Evolutionary conservation across 345 rosid species (phyloP).

Genomic region (Geranium rotundifolium): DNA sequence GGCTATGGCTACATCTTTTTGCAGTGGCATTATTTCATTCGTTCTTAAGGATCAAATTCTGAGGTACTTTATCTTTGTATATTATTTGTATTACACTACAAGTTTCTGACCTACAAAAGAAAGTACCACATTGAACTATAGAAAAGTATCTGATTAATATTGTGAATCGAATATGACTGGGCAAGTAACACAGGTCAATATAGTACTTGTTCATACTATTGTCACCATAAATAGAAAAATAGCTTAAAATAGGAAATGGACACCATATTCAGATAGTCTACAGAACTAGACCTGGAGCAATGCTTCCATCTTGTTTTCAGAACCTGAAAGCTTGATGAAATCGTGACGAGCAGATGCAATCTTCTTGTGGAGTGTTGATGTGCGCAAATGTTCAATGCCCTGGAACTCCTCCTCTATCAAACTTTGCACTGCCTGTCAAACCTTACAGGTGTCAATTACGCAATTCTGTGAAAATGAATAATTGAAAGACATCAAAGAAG

Average conservation of each 20-base stretch:
- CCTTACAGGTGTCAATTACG: slow-evolving; percentile 2
- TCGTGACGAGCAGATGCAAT: slow-evolving; percentile 88
- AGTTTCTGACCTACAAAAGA: not conserved
- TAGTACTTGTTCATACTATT: not conserved
- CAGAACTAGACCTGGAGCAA: slow-evolving; percentile 54
- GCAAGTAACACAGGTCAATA: no score
- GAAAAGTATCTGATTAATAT: no score
- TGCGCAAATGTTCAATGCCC: slow-evolving; percentile 79
- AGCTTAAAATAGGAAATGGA: not conserved
- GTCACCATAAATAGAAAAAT: not conserved
- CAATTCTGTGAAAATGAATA: not conserved
- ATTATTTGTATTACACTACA: not conserved
- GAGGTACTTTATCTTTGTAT: not conserved
- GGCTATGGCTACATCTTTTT: not conserved
- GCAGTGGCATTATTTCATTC: not conserved
- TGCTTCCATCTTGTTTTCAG: slow-evolving; percentile 90
- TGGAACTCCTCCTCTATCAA: slow-evolving; percentile 83
- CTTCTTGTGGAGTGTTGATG: slow-evolving; percentile 85
- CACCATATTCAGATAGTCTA: not conserved
- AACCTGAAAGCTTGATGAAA: slow-evolving; percentile 74
- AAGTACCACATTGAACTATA: not conserved
- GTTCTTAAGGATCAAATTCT: not conserved
- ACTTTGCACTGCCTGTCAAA: slow-evolving; percentile 79
- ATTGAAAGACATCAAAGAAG: no score
- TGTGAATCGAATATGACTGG: no score